These are phyloP conservation scores for Suhomyces sp. DNA, from an alignment of 805 yeast genomes.

Conservation along the genomic window DNA sequence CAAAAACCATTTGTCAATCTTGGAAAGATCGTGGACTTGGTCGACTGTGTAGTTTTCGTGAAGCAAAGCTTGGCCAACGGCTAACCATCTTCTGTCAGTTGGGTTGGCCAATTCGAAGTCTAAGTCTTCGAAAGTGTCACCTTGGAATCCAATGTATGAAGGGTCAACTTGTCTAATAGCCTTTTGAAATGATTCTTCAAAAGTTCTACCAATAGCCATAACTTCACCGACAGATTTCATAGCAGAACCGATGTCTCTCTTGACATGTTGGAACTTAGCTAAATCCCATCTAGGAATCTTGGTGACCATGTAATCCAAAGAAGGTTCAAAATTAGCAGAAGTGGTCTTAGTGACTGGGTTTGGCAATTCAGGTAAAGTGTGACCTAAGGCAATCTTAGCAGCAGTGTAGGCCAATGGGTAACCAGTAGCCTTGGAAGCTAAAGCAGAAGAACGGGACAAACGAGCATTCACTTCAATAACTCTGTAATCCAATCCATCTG, in stretches of 20 bases:
- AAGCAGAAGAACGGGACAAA: constrained; percentile 93
- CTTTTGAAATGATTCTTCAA: constrained; percentile 97
- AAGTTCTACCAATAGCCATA: constrained; percentile 97
- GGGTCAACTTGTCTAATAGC: constrained; percentile 97
- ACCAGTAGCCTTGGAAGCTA: constrained; percentile 98
- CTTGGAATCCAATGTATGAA: constrained; percentile 86
- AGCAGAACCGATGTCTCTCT: constrained; percentile 89
- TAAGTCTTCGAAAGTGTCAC: constrained; percentile 71
- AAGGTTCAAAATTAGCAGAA: constrained; percentile 95
- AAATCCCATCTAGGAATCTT: constrained; percentile 99
- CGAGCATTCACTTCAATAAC: constrained; percentile 98
- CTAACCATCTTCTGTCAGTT: constrained; percentile 95
- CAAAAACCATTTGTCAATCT: constrained; percentile 95
- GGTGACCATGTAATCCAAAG: constrained; percentile 93
- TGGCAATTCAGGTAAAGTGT: constrained; percentile 91
- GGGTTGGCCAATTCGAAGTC: constrained; percentile 80
- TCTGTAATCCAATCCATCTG: constrained; percentile 92
- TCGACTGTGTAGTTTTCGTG: constrained; percentile 92
- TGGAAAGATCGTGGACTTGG: constrained; percentile 84
- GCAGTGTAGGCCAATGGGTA: constrained; percentile 98
- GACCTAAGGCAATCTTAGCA: constrained; percentile 93
- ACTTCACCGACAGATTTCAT: constrained; percentile 99
- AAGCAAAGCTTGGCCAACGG: constrained; percentile 94
- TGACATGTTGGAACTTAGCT: constrained; percentile 91
- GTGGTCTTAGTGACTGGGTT: constrained; percentile 97